phyloP scores from a whole-genome alignment of 768 basidiomycete species.

The Cystobasidium tubakii region DNA sequence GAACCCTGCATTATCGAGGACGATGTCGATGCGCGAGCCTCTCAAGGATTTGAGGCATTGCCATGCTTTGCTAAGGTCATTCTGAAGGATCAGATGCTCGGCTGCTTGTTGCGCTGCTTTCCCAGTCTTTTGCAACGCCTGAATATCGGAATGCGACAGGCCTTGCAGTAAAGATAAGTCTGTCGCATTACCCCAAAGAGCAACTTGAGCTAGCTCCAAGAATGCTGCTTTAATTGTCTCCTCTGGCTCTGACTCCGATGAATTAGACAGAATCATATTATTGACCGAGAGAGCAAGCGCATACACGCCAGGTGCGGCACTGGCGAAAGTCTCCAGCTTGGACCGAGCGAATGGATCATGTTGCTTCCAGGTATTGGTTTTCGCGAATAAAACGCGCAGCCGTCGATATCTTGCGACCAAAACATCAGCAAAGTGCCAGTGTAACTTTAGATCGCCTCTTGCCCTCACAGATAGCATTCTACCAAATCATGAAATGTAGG shows the following conservation, averaged over 20 bases:
- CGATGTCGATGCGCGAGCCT: conserved; percentile 65
- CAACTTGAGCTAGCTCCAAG: conserved; percentile 49
- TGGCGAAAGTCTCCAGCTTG: conserved; percentile 74
- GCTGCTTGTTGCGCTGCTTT: conserved; percentile 71
- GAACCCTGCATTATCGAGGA: conserved; percentile 86
- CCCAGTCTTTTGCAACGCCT: conserved; percentile 72
- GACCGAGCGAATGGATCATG: conserved; percentile 78
- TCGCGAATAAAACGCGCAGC: conserved; percentile 57
- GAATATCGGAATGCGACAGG: conserved; percentile 72
- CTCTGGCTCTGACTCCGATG: not conserved
- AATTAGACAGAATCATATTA: conserved; percentile 53
- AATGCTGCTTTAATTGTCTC: conserved; percentile 33
- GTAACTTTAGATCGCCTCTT: not conserved
- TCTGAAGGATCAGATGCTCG: conserved; percentile 71
- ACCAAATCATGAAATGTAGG: not conserved
- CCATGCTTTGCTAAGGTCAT: conserved; percentile 76
- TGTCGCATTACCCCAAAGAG: conserved; percentile 84
- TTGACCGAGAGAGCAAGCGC: conserved; percentile 70
- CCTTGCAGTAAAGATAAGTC: conserved; percentile 87
- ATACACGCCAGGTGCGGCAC: conserved; percentile 46
- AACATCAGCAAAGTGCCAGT: not conserved
- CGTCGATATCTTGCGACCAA: conserved; percentile 1
- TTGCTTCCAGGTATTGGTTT: conserved; percentile 63
- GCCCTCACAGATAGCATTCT: conserved; percentile 60
- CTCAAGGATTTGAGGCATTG: conserved; percentile 59